Percentiles rank a stretch among this genome's conserved stretches.
These are phyloP conservation scores for Cladosporium sp. DNA, from an alignment of 2,329 filamentous ascomycete species.

Conservation along the genomic window DNA sequence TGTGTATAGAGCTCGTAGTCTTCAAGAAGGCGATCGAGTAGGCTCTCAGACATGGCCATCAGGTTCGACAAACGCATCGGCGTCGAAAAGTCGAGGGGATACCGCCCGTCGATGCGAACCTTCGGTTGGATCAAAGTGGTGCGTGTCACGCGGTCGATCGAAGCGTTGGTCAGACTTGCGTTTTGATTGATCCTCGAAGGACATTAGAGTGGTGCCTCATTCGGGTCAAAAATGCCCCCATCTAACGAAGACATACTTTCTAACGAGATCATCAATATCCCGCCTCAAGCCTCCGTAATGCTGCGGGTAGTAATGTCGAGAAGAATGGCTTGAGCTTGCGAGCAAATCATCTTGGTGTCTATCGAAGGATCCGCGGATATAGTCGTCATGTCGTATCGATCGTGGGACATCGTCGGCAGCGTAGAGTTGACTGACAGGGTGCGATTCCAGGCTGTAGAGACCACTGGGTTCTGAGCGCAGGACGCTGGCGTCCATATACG, in stretches of 20 bases:
- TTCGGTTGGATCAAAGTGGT: conserved; percentile 30
- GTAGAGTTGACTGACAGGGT: neutral
- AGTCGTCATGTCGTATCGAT: neutral
- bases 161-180: conserved; percentile 24
- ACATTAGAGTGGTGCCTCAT: neutral
- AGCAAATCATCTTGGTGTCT: neutral
- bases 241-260: conserved; percentile 11
- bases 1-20: conserved; percentile 21
- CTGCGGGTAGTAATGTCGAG: conserved; percentile 4
- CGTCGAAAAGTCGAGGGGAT: conserved; percentile 26
- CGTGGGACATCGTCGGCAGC: neutral
- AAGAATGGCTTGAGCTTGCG: neutral
- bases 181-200: conserved; percentile 19
- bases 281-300: conserved; percentile 2
- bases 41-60: conserved; percentile 23
- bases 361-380: neutral
- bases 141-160: conserved; percentile 18
- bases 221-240: neutral
- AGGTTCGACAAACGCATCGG: conserved; percentile 22
- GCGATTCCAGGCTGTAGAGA: neutral
- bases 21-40: conserved; percentile 26
- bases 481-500: conserved; percentile 18
- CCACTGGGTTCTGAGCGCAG: conserved; percentile 15
- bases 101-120: conserved; percentile 26
- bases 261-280: conserved; percentile 9